Percentiles rank a stretch among this genome's conserved stretches.
Conservation (phyloP, 1,284 basidiomycete genomes). For the Ganoderma multipileum region DNA sequence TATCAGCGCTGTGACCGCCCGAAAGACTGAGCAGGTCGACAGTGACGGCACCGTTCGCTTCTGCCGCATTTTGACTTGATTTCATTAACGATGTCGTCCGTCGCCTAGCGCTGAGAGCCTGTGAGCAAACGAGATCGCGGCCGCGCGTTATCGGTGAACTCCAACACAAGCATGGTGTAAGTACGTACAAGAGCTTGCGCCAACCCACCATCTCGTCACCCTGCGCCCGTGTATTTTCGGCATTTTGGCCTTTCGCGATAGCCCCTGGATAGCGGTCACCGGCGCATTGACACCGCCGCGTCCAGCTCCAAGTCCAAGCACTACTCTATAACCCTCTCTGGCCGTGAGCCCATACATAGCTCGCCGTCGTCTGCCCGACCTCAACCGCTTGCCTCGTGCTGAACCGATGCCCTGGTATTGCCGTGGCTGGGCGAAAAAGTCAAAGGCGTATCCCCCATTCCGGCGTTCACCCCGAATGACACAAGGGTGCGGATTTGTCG, state of each 20-base stretch:
- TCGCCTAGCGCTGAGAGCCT: background rate
- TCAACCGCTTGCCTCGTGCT: background rate
- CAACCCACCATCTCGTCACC: background rate
- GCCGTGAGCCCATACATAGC: background rate
- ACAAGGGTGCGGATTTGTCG: slow-evolving; percentile 1
- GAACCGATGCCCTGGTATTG: background rate
- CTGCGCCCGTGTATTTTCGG: background rate
- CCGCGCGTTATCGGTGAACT: background rate
- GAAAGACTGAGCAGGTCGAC: background rate
- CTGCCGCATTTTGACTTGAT: slow-evolving; percentile 6
- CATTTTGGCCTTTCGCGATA: background rate
- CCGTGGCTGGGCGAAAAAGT: background rate
- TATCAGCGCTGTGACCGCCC: background rate
- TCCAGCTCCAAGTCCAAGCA: background rate
- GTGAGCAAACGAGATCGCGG: background rate
- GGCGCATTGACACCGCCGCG: background rate
- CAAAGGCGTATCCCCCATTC: background rate
- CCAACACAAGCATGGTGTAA: background rate
- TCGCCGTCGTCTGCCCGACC: background rate
- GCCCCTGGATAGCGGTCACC: background rate
- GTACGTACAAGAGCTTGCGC: background rate
- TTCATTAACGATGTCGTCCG: slow-evolving; percentile 9
- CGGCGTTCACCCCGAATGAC: slow-evolving; percentile 14
- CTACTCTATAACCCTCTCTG: background rate
- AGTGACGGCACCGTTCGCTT: slow-evolving; percentile 6